Conservation (phyloP, 2,329 filamentous ascomycete genomes). For the Botrytis pseudocinerea region DNA sequence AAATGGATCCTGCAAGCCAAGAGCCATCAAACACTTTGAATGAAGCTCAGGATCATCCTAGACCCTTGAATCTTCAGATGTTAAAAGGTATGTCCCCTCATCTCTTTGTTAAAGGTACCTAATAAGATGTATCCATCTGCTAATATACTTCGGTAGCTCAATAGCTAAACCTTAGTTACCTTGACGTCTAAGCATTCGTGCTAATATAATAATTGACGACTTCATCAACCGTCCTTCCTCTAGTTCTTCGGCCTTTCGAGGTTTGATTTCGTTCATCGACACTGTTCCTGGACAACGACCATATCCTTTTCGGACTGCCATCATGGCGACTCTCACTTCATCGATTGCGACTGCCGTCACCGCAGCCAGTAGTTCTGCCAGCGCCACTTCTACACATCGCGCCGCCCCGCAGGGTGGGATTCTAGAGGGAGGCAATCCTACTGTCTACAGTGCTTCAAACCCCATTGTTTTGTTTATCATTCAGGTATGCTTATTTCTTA, state of each 20-base stretch:
- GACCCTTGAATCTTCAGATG: not conserved
- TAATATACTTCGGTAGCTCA: constrained; percentile 1
- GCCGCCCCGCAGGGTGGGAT: constrained; percentile 58
- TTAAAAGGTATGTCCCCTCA: constrained; percentile 4
- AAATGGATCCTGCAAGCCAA: constrained; percentile 6
- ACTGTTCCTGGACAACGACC: not conserved
- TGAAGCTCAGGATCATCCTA: not conserved
- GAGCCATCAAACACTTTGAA: not conserved
- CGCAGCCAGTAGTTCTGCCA: constrained; percentile 27
- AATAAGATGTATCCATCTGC: not conserved
- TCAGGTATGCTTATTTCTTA: constrained; percentile 50
- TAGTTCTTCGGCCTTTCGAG: not conserved
- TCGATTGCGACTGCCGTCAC: constrained; percentile 13
- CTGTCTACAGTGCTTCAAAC: constrained; percentile 60
- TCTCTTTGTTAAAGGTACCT: constrained; percentile 12
- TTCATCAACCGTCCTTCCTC: not conserved
- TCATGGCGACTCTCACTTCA: constrained; percentile 13
- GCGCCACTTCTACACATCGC: constrained; percentile 27
- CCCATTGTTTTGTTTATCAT: constrained; percentile 70
- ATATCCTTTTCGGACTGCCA: not conserved
- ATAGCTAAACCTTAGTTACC: not conserved
- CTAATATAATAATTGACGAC: not conserved
- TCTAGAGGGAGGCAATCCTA: constrained; percentile 62
- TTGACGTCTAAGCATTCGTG: not conserved
- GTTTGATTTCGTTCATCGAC: not conserved